Percentiles rank a stretch among this genome's conserved stretches.
Conservation (phyloP, 2,329 filamentous ascomycete species). For the Colletotrichum truncatum region DNA sequence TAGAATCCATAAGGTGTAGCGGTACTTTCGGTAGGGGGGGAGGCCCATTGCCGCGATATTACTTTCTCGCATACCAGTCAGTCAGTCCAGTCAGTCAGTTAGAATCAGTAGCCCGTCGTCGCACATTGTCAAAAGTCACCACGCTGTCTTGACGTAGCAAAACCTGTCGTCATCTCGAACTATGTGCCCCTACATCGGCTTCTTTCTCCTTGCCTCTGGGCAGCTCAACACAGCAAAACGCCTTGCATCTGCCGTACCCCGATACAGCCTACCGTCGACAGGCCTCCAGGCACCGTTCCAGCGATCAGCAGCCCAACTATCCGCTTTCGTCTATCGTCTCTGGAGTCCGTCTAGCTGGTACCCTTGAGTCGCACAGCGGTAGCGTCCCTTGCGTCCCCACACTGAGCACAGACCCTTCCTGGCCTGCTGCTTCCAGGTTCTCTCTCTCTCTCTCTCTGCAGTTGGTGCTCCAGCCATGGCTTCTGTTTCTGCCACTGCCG, state of each 20-base stretch:
- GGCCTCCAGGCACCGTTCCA: slow-evolving; percentile 6
- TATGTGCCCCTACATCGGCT: too few species aligned
- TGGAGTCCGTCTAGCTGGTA: slow-evolving; percentile 35
- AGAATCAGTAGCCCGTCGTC: not conserved
- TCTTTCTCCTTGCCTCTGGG: too few species aligned
- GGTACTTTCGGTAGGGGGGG: not conserved
- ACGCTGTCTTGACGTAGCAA: too few species aligned
- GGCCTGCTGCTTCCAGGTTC: not conserved
- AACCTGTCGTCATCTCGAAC: too few species aligned
- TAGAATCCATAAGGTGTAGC: not conserved
- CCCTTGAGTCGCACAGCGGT: slow-evolving; percentile 34
- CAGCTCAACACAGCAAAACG: too few species aligned
- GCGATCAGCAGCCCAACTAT: slow-evolving; percentile 24
- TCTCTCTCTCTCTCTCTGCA: too few species aligned
- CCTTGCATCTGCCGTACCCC: too few species aligned
- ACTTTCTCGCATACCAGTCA: too few species aligned
- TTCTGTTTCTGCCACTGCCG: not conserved
- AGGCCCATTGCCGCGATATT: not conserved
- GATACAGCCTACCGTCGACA: too few species aligned
- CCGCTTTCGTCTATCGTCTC: slow-evolving; percentile 28
- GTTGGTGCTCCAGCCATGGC: not conserved
- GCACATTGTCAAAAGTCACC: too few species aligned
- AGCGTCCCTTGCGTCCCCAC: slow-evolving; percentile 34
- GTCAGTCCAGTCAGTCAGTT: not conserved
- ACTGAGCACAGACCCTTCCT: slow-evolving; percentile 34